Conservation (phyloP, 2,329 filamentous ascomycete genomes). For the Cadophora sp. region DNA sequence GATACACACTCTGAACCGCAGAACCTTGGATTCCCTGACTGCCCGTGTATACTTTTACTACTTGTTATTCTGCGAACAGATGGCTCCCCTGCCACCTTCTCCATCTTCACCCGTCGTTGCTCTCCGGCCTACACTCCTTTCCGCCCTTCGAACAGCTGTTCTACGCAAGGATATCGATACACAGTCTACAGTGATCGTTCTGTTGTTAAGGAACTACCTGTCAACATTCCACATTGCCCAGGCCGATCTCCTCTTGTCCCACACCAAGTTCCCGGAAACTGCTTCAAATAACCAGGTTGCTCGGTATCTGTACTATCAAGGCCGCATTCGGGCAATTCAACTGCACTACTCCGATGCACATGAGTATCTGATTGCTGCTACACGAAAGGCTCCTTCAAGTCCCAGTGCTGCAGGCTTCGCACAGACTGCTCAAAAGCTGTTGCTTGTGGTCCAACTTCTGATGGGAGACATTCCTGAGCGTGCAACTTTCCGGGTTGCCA, state of each 20-base stretch:
- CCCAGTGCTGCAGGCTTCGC: constrained; percentile 92
- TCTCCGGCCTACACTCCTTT: constrained; percentile 84
- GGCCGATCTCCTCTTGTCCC: constrained; percentile 92
- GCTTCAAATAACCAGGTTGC: constrained; percentile 98
- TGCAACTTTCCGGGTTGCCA: constrained; percentile 88
- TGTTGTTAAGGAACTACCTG: constrained; percentile 94
- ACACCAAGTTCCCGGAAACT: constrained; percentile 92
- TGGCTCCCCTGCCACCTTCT: constrained; percentile 85
- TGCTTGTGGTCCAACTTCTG: constrained; percentile 92
- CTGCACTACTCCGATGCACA: constrained; percentile 97
- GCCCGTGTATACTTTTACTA: constrained; percentile 99
- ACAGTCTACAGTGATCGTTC: constrained; percentile 94
- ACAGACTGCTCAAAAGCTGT: constrained; percentile 94
- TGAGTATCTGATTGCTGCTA: constrained; percentile 90
- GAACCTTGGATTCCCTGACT: constrained; percentile 90
- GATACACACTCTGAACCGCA: constrained; percentile 87
- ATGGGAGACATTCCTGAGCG: constrained; percentile 99
- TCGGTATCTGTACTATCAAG: constrained; percentile 95
- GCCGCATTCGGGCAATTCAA: constrained; percentile 95
- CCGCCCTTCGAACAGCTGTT: constrained; percentile 92
- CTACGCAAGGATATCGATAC: constrained; percentile 96
- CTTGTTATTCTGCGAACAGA: constrained; percentile 91
- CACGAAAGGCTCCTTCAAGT: constrained; percentile 91
- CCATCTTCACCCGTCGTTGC: constrained; percentile 85
- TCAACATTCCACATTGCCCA: constrained; percentile 96